phyloP scores from a whole-genome alignment of 805 yeast species.

The Wickerhamiella alocasiicola region DNA sequence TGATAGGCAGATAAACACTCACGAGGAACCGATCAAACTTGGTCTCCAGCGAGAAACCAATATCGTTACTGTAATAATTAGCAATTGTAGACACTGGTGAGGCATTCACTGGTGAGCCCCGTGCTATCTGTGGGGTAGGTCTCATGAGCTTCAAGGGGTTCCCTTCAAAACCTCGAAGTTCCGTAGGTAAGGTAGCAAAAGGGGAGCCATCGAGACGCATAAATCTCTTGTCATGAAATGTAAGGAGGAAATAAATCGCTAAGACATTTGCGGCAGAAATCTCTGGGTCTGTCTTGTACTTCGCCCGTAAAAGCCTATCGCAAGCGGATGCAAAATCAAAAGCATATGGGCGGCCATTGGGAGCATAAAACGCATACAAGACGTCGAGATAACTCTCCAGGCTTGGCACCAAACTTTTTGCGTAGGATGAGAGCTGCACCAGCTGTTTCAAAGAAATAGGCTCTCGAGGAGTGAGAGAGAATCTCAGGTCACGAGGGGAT shows the following conservation, averaged over 20 bases:
- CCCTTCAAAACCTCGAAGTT: background rate
- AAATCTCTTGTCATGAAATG: background rate
- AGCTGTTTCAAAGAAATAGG: background rate
- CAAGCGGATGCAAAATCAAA: slow-evolving; percentile 5
- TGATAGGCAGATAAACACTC: slow-evolving; percentile 3
- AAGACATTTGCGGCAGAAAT: background rate
- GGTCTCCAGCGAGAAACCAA: slow-evolving; percentile 2
- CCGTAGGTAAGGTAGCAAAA: background rate
- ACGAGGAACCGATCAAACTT: slow-evolving; percentile 6
- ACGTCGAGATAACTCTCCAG: background rate
- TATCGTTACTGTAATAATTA: background rate
- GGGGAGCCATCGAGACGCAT: background rate
- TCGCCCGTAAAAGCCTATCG: background rate
- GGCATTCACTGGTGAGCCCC: background rate
- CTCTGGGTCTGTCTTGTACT: background rate
- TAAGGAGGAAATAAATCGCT: slow-evolving; percentile 1
- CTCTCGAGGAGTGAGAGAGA: slow-evolving; percentile 5
- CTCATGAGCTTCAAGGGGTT: background rate
- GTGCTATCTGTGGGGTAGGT: background rate
- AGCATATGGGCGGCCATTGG: background rate
- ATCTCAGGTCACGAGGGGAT: slow-evolving; percentile 8
- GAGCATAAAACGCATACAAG: slow-evolving; percentile 3
- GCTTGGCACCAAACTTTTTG: background rate
- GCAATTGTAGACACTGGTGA: background rate
- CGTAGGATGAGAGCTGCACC: background rate